Percentiles rank a stretch among this genome's conserved stretches.
Evolutionary conservation across 805 yeast genomes (phyloP).

Genomic region (Nakazawaea wickerhamii): DNA sequence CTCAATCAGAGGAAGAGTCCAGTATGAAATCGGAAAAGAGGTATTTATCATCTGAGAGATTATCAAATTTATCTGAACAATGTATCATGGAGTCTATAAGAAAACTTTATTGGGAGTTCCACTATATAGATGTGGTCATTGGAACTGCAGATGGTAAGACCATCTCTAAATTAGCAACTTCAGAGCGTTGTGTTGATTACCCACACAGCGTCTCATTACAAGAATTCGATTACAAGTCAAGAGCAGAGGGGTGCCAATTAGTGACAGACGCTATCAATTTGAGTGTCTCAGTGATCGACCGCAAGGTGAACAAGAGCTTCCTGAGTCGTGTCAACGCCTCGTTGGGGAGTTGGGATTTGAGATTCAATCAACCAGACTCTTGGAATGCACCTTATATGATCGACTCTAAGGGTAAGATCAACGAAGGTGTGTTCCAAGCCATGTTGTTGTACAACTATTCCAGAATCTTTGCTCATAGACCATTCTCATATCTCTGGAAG

Average conservation of each 20-base stretch:
- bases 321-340: conserved; percentile 37
- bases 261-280: conserved; percentile 45
- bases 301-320: conserved; percentile 31
- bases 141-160: conserved; percentile 51
- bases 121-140: conserved; percentile 45
- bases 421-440: conserved; percentile 51
- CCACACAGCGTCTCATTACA: conserved; percentile 32
- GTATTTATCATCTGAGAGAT: conserved; percentile 3
- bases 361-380: conserved; percentile 36
- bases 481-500: conserved; percentile 48
- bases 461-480: conserved; percentile 49
- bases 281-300: conserved; percentile 38
- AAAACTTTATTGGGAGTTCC: conserved; percentile 46
- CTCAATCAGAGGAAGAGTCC: conserved; percentile 11
- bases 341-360: conserved; percentile 46
- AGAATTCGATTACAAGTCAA: conserved; percentile 40
- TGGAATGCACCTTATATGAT: conserved; percentile 38
- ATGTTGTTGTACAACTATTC: conserved; percentile 44
- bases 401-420: conserved; percentile 37
- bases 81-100: conserved; percentile 29
- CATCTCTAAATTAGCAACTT: conserved; percentile 32
- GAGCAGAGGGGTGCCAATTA: conserved; percentile 41
- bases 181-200: conserved; percentile 30
- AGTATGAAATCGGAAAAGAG: neutral
- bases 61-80: conserved; percentile 16